Evolutionary conservation across 331 rosid genomes (phyloP).

Genomic region (Erythrophleum ivorense): DNA sequence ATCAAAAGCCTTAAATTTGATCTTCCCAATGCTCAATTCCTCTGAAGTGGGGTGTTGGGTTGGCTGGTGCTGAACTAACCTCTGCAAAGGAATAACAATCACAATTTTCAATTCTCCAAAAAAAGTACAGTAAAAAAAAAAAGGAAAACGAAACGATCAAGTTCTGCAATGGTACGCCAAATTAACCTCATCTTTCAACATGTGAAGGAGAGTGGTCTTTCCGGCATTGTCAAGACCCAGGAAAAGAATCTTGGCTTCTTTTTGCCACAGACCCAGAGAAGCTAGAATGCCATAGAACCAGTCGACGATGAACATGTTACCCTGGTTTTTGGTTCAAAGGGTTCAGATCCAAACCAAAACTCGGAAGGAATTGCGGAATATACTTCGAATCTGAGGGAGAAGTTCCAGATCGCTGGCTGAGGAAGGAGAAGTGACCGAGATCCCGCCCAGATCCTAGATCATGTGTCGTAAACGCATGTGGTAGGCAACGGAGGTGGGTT

Average conservation of each 20-base stretch:
- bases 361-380: slow-evolving; percentile 4
- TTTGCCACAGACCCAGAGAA: slow-evolving; percentile 63
- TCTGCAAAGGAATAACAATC: slow-evolving; percentile 30
- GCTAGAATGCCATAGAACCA: slow-evolving; percentile 64
- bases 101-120: neutral
- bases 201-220: slow-evolving; percentile 62
- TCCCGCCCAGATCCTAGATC: slow-evolving; percentile 41
- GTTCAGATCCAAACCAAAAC: slow-evolving; percentile 42
- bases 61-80: slow-evolving; percentile 57
- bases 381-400: slow-evolving; percentile 31
- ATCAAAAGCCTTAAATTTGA: slow-evolving; percentile 58
- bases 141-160: slow-evolving; percentile 13
- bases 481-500: slow-evolving; percentile 12
- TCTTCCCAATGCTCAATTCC: slow-evolving; percentile 59
- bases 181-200: slow-evolving; percentile 59
- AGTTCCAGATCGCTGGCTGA: slow-evolving; percentile 36
- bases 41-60: slow-evolving; percentile 58
- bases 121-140: neutral
- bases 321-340: neutral
- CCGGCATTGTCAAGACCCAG: slow-evolving; percentile 65
- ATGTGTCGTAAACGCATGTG: slow-evolving; percentile 40
- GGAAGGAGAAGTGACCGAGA: slow-evolving; percentile 29
- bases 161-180: neutral
- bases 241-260: slow-evolving; percentile 60
- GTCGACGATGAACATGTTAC: slow-evolving; percentile 51